A percentile compares a stretch with the other conserved stretches of the same genome.
These are phyloP conservation scores for Sugiyamaella grinbergsii DNA, from an alignment of 1,139 yeast genomes.

Conservation along the genomic window DNA sequence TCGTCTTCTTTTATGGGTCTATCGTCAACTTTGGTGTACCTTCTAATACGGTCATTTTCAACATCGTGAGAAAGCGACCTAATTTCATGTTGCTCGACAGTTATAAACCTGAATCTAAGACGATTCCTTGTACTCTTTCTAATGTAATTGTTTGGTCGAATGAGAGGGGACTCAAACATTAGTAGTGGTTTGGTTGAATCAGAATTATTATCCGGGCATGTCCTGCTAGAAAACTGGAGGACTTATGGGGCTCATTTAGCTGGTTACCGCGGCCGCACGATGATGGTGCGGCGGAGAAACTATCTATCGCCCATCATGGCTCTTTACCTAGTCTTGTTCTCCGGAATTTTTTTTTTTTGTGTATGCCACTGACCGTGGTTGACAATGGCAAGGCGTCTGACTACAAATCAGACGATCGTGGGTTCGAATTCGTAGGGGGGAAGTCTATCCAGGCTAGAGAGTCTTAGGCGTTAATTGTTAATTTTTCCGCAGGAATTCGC, in stretches of 20 bases:
- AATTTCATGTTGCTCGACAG: constrained; percentile 12
- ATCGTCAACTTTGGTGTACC: neutral
- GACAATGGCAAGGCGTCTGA: constrained; percentile 39
- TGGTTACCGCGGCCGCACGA: neutral
- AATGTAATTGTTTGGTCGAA: neutral
- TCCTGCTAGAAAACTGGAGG: no score
- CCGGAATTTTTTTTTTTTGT: no score
- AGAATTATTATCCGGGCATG: no score
- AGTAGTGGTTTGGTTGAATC: neutral
- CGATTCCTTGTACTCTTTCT: neutral
- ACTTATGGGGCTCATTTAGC: neutral
- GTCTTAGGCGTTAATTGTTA: neutral
- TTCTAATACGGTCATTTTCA: constrained; percentile 4
- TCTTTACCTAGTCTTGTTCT: no score
- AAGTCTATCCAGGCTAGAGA: constrained; percentile 26
- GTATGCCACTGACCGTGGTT: no score
- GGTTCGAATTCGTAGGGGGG: constrained; percentile 46
- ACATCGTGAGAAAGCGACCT: constrained; percentile 3
- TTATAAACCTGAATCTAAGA: constrained; percentile 8
- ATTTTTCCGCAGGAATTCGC: neutral
- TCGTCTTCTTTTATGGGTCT: constrained; percentile 4
- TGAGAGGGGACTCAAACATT: constrained; percentile 19
- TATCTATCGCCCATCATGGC: no score
- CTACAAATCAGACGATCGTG: constrained; percentile 42
- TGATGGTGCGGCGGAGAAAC: no score